phyloP scores from a whole-genome alignment of 2,329 filamentous ascomycete genomes.

The Fusarium austroafricanum region DNA sequence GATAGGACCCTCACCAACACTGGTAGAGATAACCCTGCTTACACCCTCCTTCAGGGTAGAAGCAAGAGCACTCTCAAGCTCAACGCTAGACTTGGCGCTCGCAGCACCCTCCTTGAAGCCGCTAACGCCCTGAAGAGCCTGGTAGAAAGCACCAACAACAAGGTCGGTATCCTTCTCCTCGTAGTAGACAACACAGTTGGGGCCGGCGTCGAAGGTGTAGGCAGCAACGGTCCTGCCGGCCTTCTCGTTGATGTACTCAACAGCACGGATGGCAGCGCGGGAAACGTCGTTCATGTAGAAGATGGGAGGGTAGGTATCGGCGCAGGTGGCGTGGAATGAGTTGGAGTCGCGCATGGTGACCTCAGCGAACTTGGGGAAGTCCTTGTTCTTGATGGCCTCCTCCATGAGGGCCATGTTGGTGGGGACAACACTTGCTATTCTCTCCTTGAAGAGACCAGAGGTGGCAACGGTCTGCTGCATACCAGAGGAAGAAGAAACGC shows the following conservation, averaged over 20 bases:
- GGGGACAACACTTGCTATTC: slow-evolving; percentile 82
- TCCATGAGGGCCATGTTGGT: slow-evolving; percentile 87
- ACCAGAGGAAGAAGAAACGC: slow-evolving; percentile 88
- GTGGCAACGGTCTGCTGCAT: slow-evolving; percentile 98
- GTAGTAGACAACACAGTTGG: slow-evolving; percentile 97
- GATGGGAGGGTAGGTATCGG: slow-evolving; percentile 96
- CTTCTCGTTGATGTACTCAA: slow-evolving; percentile 86
- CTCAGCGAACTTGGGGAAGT: slow-evolving; percentile 89
- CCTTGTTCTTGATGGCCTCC: slow-evolving; percentile 77
- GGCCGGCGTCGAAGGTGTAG: slow-evolving; percentile 97
- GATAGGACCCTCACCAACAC: slow-evolving; percentile 88
- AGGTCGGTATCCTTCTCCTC: slow-evolving; percentile 78
- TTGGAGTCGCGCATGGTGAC: slow-evolving; percentile 98
- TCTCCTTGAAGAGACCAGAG: slow-evolving; percentile 84
- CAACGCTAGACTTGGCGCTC: slow-evolving; percentile 64
- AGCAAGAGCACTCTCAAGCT: slow-evolving; percentile 74
- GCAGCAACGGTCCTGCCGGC: slow-evolving; percentile 86
- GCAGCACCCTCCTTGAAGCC: slow-evolving; percentile 76
- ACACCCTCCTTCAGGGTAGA: slow-evolving; percentile 80
- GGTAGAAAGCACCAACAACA: slow-evolving; percentile 83
- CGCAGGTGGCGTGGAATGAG: slow-evolving; percentile 93
- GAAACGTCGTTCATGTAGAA: slow-evolving; percentile 98
- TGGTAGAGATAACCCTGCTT: slow-evolving; percentile 88
- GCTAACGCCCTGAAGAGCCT: slow-evolving; percentile 69
- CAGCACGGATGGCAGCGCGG: slow-evolving; percentile 84